Base-by-base conservation (phyloP, 345 rosid species). In the Brassica incana region DNA sequence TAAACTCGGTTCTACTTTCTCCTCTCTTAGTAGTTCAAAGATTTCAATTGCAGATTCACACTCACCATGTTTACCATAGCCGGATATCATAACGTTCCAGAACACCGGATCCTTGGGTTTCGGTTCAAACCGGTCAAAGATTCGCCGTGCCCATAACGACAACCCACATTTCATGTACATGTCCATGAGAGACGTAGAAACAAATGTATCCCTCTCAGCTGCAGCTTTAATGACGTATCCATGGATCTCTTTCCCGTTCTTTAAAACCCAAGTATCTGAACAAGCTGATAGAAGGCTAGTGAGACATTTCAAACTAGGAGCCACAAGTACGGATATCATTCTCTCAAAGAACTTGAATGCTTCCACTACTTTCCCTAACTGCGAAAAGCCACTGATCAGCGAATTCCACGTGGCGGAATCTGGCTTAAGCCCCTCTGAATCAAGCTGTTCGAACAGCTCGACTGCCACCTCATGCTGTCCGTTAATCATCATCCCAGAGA, bases 21-120 rank as follows among this genome's bases (percentile, higher is more conserved):
- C 80, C 67, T 80, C 72, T 73, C 62, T 78, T 80, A 90, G 84
- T 71, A 80, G 48, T 25, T 87, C 83, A 69, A 90, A 90, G 77
- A 87, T 78, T 64, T 84, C 74, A 30, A 88, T 61, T 23, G 87
- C 92, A 32, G 85, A 72, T 50, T 83, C 82, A 79, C 79, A 69
- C 52, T 88, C 87, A 60, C 95, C 92, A 80, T 90, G 85, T 82
- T 80, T 86, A 73, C 91, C 92, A 79, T 88, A 90, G 6, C 95
- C 95, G n/a, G 85, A 90, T 72, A 88, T 85, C 86, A 88, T 81
- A n/a, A 85, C 92, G 69, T 90, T 90, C 95, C 95, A 88, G 78
- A 87, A 86, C 64, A 90, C 88, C 1, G 90, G 92, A 78, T 87
- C 92, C 65, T 79, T 72, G 16, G 91, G 86, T 76, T 85, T 90